Evolutionary conservation across 169 alveolate genomes (phyloP), one percentile per base, ranked within the genome.

Genomic region (Fabrea salina): DNA sequence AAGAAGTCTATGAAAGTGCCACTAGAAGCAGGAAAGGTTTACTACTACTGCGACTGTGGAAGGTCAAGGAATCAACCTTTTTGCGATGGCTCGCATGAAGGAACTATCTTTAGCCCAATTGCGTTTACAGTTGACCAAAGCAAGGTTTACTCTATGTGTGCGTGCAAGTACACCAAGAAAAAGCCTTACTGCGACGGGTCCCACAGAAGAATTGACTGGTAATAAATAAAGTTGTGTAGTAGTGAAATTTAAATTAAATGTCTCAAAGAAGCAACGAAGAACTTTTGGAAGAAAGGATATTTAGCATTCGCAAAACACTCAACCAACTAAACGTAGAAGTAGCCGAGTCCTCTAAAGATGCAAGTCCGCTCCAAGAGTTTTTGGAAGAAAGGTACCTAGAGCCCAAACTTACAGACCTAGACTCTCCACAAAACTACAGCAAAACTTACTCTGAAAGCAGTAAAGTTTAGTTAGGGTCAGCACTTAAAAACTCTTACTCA

Each of bases 181-280:
- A 79, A 83, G 3, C 95, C 95, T 5, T 85, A 80, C 67, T 90
- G 93, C 76, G 93, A 90, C 79, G 88, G 87, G 25, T 47, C 70
- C 13, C 81, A 74, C 58, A 74, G 30, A 11, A 50, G 39, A 41
- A 50, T 74, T n/a, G 81, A 74, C 5, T 74, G 81, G 81, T 74
- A 37, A 56, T n/a, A n/a, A n/a, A n/a, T n/a, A n/a, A n/a, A n/a
- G n/a, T n/a, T n/a, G n/a, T n/a, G n/a, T n/a, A n/a, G n/a, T n/a
- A n/a, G n/a, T n/a, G n/a, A n/a, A n/a, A n/a, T n/a, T n/a, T n/a
- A n/a, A n/a, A n/a, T n/a, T n/a, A n/a, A n/a, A n/a, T n/a, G n/a
- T n/a, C n/a, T n/a, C n/a, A n/a, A n/a, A n/a, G n/a, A n/a, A n/a
- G n/a, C n/a, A n/a, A n/a, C n/a, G n/a, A n/a, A n/a, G n/a, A n/a